phyloP scores from a whole-genome alignment of 139 green algal species.

The Volvox africanus region DNA sequence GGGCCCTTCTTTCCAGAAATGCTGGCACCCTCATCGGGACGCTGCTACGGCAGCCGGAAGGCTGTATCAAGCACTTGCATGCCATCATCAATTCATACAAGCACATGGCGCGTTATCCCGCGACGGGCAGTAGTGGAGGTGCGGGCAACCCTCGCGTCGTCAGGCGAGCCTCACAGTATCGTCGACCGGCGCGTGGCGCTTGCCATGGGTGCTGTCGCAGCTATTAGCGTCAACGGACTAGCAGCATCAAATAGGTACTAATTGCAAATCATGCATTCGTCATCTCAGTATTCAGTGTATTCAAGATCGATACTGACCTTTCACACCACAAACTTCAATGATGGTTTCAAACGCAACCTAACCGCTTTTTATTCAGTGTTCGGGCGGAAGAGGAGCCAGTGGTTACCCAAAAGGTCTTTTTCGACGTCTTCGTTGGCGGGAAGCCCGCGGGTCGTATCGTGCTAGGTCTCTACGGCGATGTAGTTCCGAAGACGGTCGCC shows the following conservation, averaged over 20 bases:
- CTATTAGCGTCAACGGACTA: neutral
- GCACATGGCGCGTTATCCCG: neutral
- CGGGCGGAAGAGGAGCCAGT: constrained; percentile 25
- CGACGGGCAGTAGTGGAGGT: neutral
- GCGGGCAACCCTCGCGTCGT: neutral
- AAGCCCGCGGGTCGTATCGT: constrained; percentile 85
- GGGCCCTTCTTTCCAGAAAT: neutral
- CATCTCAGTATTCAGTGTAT: no score
- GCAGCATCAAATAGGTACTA: neutral
- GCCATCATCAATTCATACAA: neutral
- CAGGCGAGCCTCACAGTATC: neutral
- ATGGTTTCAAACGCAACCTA: no score
- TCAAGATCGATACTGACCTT: no score
- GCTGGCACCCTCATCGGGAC: neutral
- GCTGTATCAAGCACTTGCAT: neutral
- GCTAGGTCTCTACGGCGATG: constrained; percentile 86
- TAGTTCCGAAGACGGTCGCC: constrained; percentile 67
- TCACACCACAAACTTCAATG: no score
- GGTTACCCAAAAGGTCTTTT: constrained; percentile 77
- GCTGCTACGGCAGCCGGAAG: neutral
- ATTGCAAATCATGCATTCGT: neutral
- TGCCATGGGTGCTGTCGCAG: constrained; percentile 2
- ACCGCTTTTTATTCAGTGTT: neutral
- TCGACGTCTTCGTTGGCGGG: constrained; percentile 89
- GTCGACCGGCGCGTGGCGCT: neutral